Evolutionary conservation across 1,284 basidiomycete genomes (phyloP).

Genomic region (Vanrija humicola): DNA sequence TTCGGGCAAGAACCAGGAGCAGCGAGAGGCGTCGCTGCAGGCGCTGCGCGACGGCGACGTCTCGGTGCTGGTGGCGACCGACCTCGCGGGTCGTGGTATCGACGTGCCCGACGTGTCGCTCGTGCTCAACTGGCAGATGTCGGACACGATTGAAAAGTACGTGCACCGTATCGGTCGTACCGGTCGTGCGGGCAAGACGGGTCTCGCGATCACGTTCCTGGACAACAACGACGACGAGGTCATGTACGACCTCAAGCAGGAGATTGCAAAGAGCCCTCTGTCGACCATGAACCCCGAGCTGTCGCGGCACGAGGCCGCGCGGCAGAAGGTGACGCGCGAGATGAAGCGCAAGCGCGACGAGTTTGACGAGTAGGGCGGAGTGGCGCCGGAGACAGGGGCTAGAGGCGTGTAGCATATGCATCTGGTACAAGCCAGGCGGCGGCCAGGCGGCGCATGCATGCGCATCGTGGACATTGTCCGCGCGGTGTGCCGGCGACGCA

Average conservation of each 20-base stretch:
- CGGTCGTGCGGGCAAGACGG: slow-evolving; percentile 92
- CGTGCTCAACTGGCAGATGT: slow-evolving; percentile 98
- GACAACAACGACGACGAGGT: slow-evolving; percentile 95
- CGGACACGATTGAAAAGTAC: slow-evolving; percentile 90
- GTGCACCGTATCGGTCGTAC: slow-evolving; percentile 93
- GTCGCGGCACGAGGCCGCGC: slow-evolving; percentile 82
- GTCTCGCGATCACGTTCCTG: slow-evolving; percentile 89
- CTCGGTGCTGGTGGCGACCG: slow-evolving; percentile 89
- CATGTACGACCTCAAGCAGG: slow-evolving; percentile 67
- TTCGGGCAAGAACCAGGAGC: slow-evolving; percentile 95
- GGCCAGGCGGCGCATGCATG: no score
- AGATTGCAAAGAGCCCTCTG: slow-evolving; percentile 87
- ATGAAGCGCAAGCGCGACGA: slow-evolving; percentile 60
- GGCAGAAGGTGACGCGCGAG: slow-evolving; percentile 79
- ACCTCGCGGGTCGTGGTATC: slow-evolving; percentile 96
- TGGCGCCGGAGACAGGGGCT: no score
- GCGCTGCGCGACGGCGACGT: slow-evolving; percentile 77
- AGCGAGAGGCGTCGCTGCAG: slow-evolving; percentile 87
- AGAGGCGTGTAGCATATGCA: no score
- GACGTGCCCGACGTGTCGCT: slow-evolving; percentile 91
- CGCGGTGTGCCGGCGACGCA: no score
- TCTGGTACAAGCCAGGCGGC: no score
- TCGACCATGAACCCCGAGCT: slow-evolving; percentile 84
- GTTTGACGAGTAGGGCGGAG: slow-evolving; percentile 3
- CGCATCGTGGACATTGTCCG: no score